Evolutionary conservation across 805 yeast genomes (phyloP).

Genomic region (Candida nonsorbophila): DNA sequence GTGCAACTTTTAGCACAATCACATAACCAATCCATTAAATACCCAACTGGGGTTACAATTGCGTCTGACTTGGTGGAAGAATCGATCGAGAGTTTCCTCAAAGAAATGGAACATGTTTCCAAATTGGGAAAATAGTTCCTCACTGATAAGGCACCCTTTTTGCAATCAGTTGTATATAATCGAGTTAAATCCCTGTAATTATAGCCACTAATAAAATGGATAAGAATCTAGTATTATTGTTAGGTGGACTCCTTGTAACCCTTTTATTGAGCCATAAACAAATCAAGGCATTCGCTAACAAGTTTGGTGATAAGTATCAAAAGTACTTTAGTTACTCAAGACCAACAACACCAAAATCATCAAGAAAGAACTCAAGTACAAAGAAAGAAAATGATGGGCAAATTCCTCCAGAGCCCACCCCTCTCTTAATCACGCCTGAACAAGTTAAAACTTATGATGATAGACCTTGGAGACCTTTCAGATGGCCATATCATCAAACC

Average conservation of each 20-base stretch:
- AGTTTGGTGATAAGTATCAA: slow-evolving; percentile 3
- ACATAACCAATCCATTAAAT: too few relatives aligned
- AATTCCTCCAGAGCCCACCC: slow-evolving; percentile 27
- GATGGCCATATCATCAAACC: slow-evolving; percentile 79
- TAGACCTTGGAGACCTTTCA: slow-evolving; percentile 76
- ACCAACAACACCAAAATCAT: slow-evolving; percentile 6
- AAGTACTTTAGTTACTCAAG: slow-evolving; percentile 6
- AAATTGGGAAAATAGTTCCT: slow-evolving; percentile 6
- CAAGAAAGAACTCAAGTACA: slow-evolving; percentile 10
- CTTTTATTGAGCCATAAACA: slow-evolving; percentile 13
- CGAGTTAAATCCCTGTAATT: neutral
- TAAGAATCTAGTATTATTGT: slow-evolving; percentile 4
- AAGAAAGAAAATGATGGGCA: slow-evolving; percentile 7
- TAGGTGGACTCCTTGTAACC: slow-evolving; percentile 9
- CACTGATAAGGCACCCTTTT: slow-evolving; percentile 2
- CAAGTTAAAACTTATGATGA: slow-evolving; percentile 62
- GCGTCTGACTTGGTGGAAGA: neutral
- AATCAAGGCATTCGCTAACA: slow-evolving; percentile 1
- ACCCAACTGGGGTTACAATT: too few relatives aligned
- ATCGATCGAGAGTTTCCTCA: neutral
- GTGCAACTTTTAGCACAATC: too few relatives aligned
- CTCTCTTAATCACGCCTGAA: slow-evolving; percentile 61
- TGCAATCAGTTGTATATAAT: slow-evolving; percentile 1
- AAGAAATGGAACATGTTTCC: slow-evolving; percentile 3
- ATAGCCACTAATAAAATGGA: slow-evolving; percentile 2